Conservation (phyloP, 352 stramenopile genomes). For the Globisporangium mamillatum region DNA sequence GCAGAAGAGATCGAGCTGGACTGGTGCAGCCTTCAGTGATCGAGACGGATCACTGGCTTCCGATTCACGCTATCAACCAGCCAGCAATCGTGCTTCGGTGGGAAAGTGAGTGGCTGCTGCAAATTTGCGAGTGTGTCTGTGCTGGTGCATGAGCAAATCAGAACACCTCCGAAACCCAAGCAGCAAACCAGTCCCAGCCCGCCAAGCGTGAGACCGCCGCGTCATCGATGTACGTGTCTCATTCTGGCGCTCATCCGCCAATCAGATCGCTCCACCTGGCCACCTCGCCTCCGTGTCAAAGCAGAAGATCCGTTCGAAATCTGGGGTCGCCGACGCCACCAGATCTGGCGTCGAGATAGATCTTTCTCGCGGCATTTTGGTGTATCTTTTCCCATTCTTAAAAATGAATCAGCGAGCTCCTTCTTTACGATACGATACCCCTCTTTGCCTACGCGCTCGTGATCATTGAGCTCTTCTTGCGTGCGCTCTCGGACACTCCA, state of each 20-base stretch:
- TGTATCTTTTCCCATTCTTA: background rate
- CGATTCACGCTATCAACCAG: too few species aligned
- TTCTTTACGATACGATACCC: too few species aligned
- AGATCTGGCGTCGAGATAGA: background rate
- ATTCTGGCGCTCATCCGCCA: background rate
- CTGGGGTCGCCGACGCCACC: slow-evolving; percentile 7
- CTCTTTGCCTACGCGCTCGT: background rate
- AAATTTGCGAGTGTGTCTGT: background rate
- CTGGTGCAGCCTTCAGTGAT: background rate
- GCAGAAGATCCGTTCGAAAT: background rate
- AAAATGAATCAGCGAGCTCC: too few species aligned
- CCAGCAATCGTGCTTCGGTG: background rate
- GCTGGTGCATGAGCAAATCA: slow-evolving; percentile 6
- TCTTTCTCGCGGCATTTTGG: background rate
- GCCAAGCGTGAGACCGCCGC: background rate
- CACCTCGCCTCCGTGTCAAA: background rate
- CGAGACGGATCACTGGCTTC: background rate
- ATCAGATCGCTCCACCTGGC: slow-evolving; percentile 6
- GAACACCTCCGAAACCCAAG: slow-evolving; percentile 2
- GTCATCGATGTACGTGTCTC: slow-evolving; percentile 8
- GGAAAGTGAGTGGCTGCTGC: background rate
- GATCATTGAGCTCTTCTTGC: background rate
- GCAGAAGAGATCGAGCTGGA: too few species aligned
- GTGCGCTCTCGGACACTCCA: background rate
- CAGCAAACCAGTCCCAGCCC: background rate